These are phyloP conservation scores for Narthecium ossifragum DNA, from an alignment of 106 monocot species.

Conservation along the genomic window DNA sequence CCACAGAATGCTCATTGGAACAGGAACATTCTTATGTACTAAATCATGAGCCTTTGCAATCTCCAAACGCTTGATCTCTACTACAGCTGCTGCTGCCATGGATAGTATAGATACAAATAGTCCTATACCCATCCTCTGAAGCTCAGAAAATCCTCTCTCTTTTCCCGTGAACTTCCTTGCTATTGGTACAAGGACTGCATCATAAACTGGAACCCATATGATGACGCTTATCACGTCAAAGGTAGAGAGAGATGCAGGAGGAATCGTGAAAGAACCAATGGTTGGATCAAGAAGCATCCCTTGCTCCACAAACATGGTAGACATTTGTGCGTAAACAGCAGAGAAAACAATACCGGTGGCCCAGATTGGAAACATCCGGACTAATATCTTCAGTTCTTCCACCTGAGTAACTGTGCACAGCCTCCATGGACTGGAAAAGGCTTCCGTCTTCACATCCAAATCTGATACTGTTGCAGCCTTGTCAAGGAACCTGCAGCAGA, in stretches of 20 bases:
- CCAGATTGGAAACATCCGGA: constrained; percentile 23
- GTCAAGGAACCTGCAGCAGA: constrained; percentile 17
- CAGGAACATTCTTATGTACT: constrained; percentile 11
- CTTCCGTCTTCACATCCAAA: constrained; percentile 6
- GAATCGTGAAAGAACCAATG: constrained; percentile 14
- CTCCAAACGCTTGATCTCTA: constrained; percentile 14
- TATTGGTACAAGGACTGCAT: constrained; percentile 10
- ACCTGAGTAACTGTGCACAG: constrained; percentile 21
- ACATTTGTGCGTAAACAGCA: constrained; percentile 12
- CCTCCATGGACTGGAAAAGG: constrained; percentile 15
- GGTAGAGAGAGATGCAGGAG: constrained; percentile 16
- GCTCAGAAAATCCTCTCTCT: constrained; percentile 16
- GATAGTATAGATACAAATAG: constrained; percentile 8
- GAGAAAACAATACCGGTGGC: constrained; percentile 6
- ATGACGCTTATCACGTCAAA: constrained; percentile 14
- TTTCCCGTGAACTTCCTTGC: constrained; percentile 20
- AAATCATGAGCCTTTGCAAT: constrained; percentile 12
- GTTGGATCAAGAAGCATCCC: constrained; percentile 22
- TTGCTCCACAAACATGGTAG: constrained; percentile 19
- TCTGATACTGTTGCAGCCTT: constrained; percentile 20
- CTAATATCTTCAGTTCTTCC: constrained; percentile 21
- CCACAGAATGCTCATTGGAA: constrained; percentile 17
- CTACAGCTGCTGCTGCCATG: constrained; percentile 13
- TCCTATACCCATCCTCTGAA: constrained; percentile 19
- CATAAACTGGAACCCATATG: constrained; percentile 16